A percentile compares a stretch with the other conserved stretches of the same genome.
phyloP scores from a whole-genome alignment of 192 early-diverging fungal species.

The Oehlia diaphana region DNA sequence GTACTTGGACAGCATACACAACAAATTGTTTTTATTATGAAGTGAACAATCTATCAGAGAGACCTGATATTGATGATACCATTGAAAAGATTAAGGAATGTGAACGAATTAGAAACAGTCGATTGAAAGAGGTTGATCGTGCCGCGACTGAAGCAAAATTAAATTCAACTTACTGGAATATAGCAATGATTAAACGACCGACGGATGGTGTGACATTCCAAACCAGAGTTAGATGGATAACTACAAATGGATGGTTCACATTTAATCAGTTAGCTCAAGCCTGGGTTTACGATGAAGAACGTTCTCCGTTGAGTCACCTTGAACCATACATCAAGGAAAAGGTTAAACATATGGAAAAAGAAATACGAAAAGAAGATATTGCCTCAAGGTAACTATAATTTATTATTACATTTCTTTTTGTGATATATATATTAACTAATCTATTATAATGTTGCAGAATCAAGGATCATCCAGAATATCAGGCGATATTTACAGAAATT shows the following conservation, averaged over 20 bases:
- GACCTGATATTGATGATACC: conserved; percentile 1
- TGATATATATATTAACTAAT: neutral
- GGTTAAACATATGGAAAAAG: conserved; percentile 28
- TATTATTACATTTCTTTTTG: no score
- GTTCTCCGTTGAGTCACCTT: conserved; percentile 18
- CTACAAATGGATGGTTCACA: conserved; percentile 25
- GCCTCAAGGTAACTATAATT: neutral
- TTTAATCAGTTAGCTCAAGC: conserved; percentile 32
- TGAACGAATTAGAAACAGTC: neutral
- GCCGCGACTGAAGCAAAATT: conserved; percentile 14
- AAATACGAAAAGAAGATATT: conserved; percentile 32
- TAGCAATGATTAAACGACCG: conserved; percentile 21
- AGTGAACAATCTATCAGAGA: conserved; percentile 1
- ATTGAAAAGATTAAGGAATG: conserved; percentile 23
- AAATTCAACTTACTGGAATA: conserved; percentile 23
- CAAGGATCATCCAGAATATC: conserved; percentile 24
- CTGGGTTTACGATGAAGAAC: conserved; percentile 28
- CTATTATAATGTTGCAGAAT: conserved; percentile 5
- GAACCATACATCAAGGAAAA: conserved; percentile 26
- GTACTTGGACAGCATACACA: conserved; percentile 16
- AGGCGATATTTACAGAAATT: conserved; percentile 25
- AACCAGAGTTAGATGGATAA: conserved; percentile 26
- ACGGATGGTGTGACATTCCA: conserved; percentile 18
- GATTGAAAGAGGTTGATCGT: conserved; percentile 11
- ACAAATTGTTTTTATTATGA: conserved; percentile 22